Conservation (phyloP, 805 yeast species). For the Nakazawaea anatomiae region DNA sequence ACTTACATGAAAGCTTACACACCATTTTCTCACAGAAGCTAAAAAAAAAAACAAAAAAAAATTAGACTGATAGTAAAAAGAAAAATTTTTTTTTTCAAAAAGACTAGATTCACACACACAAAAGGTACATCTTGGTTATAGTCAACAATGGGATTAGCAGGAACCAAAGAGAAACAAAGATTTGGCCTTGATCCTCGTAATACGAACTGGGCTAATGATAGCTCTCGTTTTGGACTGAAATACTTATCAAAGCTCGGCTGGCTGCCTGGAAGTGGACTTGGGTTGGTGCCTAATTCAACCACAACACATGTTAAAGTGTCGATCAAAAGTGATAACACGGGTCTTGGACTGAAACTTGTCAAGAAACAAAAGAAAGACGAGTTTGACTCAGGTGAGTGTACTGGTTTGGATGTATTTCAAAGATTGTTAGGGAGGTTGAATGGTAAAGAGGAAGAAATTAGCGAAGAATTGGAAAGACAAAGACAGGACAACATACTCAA, state of each 20-base stretch:
- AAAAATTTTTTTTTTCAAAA: neutral
- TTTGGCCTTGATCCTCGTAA: slow-evolving; percentile 92
- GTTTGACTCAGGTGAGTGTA: slow-evolving; percentile 75
- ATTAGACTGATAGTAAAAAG: neutral
- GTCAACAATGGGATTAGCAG: slow-evolving; percentile 70
- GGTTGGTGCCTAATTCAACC: slow-evolving; percentile 58
- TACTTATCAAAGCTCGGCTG: slow-evolving; percentile 82
- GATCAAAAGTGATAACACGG: slow-evolving; percentile 76
- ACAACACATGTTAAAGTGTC: slow-evolving; percentile 80
- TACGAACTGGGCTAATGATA: slow-evolving; percentile 89
- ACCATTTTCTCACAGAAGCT: neutral
- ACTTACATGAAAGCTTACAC: no score
- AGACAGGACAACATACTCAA: slow-evolving; percentile 65
- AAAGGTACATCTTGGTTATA: no score
- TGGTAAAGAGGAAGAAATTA: slow-evolving; percentile 70
- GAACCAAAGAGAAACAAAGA: slow-evolving; percentile 70
- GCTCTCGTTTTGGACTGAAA: slow-evolving; percentile 79
- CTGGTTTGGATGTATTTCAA: slow-evolving; percentile 91
- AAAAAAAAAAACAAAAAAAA: neutral
- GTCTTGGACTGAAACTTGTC: slow-evolving; percentile 81
- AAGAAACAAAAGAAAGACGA: slow-evolving; percentile 47
- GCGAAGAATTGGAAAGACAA: slow-evolving; percentile 61
- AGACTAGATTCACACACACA: no score
- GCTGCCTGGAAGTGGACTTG: slow-evolving; percentile 89
- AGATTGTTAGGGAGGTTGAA: slow-evolving; percentile 82